phyloP scores from a whole-genome alignment of 2,329 filamentous ascomycete species.

The Penicillium sp. region DNA sequence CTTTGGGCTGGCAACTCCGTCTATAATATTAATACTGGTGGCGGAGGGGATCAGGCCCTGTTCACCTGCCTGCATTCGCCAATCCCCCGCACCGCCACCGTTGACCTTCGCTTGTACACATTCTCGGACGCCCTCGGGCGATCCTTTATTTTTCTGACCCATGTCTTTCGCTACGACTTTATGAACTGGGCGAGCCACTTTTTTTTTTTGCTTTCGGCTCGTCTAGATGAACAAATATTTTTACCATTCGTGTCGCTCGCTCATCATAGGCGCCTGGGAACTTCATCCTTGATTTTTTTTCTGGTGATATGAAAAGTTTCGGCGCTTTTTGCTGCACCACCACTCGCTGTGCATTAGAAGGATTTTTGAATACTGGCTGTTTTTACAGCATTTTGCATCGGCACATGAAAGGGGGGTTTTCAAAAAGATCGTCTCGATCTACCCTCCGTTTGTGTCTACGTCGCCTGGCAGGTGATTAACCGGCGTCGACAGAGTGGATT shows the following conservation, averaged over 20 bases:
- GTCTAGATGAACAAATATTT: constrained; percentile 34
- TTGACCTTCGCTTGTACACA: constrained; percentile 41
- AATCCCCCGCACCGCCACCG: constrained; percentile 21
- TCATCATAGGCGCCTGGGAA: constrained; percentile 38
- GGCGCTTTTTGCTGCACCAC: constrained; percentile 37
- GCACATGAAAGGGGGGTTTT: constrained; percentile 25
- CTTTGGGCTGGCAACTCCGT: constrained; percentile 27
- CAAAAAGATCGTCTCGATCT: constrained; percentile 3
- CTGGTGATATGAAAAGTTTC: constrained; percentile 25
- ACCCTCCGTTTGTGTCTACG: constrained; percentile 11
- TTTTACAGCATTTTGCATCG: constrained; percentile 33
- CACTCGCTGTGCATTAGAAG: constrained; percentile 42
- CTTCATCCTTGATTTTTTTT: constrained; percentile 19
- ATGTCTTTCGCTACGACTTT: constrained; percentile 35
- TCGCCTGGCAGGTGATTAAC: constrained; percentile 18
- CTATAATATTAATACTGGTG: constrained; percentile 44
- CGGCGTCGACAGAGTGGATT: constrained; percentile 12
- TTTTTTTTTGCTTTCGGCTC: constrained; percentile 30
- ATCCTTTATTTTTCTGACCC: constrained; percentile 30
- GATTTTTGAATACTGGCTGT: constrained; percentile 25
- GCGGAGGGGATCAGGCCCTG: constrained; percentile 14
- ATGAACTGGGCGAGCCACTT: constrained; percentile 30
- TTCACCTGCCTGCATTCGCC: constrained; percentile 12
- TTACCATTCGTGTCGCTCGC: constrained; percentile 41
- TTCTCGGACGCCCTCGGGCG: constrained; percentile 15